phyloP scores from a whole-genome alignment of 495 filamentous ascomycete species.

The Neurospora terricola region DNA sequence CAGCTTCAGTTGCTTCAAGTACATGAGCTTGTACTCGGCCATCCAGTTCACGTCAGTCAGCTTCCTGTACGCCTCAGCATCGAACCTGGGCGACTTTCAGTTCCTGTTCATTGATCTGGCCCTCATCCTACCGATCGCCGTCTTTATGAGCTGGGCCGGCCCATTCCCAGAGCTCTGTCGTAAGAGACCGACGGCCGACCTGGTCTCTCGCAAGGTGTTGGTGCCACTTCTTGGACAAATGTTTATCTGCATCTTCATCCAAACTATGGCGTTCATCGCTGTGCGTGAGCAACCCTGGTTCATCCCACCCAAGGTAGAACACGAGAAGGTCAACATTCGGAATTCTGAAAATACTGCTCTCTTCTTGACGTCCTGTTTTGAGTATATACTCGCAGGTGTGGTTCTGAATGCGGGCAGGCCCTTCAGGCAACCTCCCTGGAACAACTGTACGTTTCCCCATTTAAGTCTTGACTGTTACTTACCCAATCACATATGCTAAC shows the following conservation, averaged over 20 bases:
- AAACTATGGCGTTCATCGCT: constrained; percentile 58
- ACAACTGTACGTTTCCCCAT: constrained; percentile 55
- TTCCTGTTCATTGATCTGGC: constrained; percentile 92
- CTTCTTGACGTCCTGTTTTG: constrained; percentile 84
- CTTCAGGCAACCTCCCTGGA: constrained; percentile 69
- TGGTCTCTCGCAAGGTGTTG: constrained; percentile 89
- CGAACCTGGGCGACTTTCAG: constrained; percentile 96
- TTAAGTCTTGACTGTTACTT: constrained; percentile 4
- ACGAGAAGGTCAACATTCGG: constrained; percentile 66
- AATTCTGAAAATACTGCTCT: constrained; percentile 90
- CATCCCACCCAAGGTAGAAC: constrained; percentile 63
- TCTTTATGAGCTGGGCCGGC: constrained; percentile 97
- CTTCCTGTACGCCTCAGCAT: constrained; percentile 91
- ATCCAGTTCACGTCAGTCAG: constrained; percentile 99
- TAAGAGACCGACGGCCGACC: constrained; percentile 83
- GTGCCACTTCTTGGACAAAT: constrained; percentile 87
- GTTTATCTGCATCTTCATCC: constrained; percentile 65
- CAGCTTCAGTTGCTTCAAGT: constrained; percentile 99
- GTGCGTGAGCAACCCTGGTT: constrained; percentile 80
- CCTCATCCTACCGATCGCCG: constrained; percentile 89
- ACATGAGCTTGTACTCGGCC: constrained; percentile 97
- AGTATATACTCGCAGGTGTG: constrained; percentile 84
- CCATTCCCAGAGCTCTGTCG: constrained; percentile 66
- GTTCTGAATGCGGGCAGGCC: constrained; percentile 84
- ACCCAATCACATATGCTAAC: constrained; percentile 5